Evolutionary conservation across 2,329 filamentous ascomycete species (phyloP), one percentile per base, ranked within the genome.

Genomic region (Tolypocladium inflatum): DNA sequence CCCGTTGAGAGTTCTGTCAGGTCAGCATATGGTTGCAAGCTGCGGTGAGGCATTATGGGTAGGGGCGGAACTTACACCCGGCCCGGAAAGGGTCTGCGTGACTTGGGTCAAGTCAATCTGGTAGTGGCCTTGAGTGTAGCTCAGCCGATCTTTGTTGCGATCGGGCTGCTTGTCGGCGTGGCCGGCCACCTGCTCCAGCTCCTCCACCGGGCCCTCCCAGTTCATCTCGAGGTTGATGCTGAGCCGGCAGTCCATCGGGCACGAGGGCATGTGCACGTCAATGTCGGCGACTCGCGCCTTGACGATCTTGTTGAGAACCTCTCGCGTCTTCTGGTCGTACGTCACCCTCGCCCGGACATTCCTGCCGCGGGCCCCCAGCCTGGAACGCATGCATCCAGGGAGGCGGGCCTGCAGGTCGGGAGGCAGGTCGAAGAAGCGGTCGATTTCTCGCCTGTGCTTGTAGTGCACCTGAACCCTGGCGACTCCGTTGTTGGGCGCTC

Each of bases 101-200:
- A 99, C 94, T 71, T 97, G 92, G 0, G 94, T 99, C 55, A 99
- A 77, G 73, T 99, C 94, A 64, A 99, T 82, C 70, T 94, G 90
- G 70, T 95, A 97, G 57, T 84, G 85, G 45, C 91, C 81, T 70
- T 97, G 95, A 11, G 81, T 86, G 74, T 99, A 99, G 68, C 90
- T 95, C 69, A 99, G 78, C 21, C 94, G 84, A 72, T 99, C 92
- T 72, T 99, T 99, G 65, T 84, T 86, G 8, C 92, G 85, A 66
- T 90, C 86, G 8, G 80, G 75, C 63, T 72, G 71, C 35, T 67
- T 76, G 66, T 67, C 78, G 63, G 57, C 71, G 63, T 64, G 73
- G 56, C 62, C 71, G 54, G 67, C 67, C 55, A 73, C 58, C 30
- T 71, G 67, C 64, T 82, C 78, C 17, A 85, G 70, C 59, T 84